Conservation (phyloP, 805 yeast genomes). For the Kurtzmaniella fragi region DNA sequence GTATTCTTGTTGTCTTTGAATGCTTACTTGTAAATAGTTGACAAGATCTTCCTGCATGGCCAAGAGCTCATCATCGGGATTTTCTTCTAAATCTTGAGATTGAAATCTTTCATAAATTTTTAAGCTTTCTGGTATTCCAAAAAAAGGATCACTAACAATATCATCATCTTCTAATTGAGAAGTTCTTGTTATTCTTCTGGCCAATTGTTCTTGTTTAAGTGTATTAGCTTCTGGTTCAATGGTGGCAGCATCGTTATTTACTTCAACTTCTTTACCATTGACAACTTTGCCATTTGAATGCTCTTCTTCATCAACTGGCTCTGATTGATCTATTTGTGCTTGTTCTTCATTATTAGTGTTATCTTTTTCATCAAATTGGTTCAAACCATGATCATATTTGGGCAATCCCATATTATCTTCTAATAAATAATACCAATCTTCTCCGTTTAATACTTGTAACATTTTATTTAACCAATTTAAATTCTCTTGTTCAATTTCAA, state of each 20-base stretch:
- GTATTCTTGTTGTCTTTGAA: slow-evolving; percentile 66
- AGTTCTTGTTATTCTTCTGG: slow-evolving; percentile 22
- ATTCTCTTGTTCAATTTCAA: slow-evolving; percentile 76
- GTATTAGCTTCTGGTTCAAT: background rate
- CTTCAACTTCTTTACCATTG: background rate
- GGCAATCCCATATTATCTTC: slow-evolving; percentile 65
- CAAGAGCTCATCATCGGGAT: slow-evolving; percentile 25
- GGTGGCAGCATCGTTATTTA: background rate
- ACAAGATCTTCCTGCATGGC: slow-evolving; percentile 58
- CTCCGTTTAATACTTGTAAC: slow-evolving; percentile 80
- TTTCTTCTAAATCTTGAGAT: slow-evolving; percentile 14
- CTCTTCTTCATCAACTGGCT: slow-evolving; percentile 8
- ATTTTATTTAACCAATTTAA: slow-evolving; percentile 68
- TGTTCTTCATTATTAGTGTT: slow-evolving; percentile 5
- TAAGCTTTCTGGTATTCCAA: slow-evolving; percentile 52
- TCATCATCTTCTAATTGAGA: slow-evolving; percentile 17
- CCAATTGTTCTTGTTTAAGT: slow-evolving; percentile 17
- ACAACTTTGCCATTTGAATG: slow-evolving; percentile 6
- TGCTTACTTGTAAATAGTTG: slow-evolving; percentile 39
- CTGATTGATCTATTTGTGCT: slow-evolving; percentile 9
- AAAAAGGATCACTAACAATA: slow-evolving; percentile 31
- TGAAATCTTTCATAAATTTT: slow-evolving; percentile 25
- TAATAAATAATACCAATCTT: slow-evolving; percentile 65
- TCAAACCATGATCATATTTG: slow-evolving; percentile 60
- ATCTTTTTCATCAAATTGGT: slow-evolving; percentile 16